These are phyloP conservation scores for Licmophora abbreviata DNA, from an alignment of 108 stramenopile species.

Conservation along the genomic window DNA sequence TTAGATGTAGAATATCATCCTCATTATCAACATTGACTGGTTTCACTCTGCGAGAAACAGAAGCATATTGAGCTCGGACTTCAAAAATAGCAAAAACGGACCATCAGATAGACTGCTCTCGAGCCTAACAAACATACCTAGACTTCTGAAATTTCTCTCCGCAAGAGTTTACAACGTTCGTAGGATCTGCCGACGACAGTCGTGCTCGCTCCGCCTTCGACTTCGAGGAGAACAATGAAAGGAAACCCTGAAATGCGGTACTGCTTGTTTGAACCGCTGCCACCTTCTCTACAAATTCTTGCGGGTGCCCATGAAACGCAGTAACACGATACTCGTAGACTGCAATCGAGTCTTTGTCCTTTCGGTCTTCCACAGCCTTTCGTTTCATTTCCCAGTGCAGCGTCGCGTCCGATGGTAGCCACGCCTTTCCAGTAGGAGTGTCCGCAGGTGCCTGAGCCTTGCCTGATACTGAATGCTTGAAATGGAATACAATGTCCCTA, in stretches of 20 bases:
- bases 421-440: conserved; percentile 53
- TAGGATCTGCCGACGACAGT: conserved; percentile 82
- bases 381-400: conserved; percentile 66
- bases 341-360: too few relatives aligned
- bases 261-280: conserved; percentile 25
- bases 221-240: conserved; percentile 59
- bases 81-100: too few relatives aligned
- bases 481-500: conserved; percentile 96
- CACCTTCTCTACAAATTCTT: conserved; percentile 70
- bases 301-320: conserved; percentile 58
- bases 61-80: not conserved
- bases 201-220: conserved; percentile 58
- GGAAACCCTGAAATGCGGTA: conserved; percentile 58
- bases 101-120: too few relatives aligned
- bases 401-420: conserved; percentile 79
- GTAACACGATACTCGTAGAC: conserved; percentile 57
- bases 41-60: conserved; percentile 29
- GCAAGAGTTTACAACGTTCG: conserved; percentile 85
- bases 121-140: conserved; percentile 47
- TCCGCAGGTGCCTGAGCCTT: conserved; percentile 59
- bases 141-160: conserved; percentile 76
- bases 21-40: conserved; percentile 80
- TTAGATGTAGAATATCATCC: conserved; percentile 91
- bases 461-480: conserved; percentile 87
- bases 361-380: conserved; percentile 56